These are phyloP conservation scores for Tuber brumale DNA, from an alignment of 495 filamentous ascomycete species.

Conservation along the genomic window DNA sequence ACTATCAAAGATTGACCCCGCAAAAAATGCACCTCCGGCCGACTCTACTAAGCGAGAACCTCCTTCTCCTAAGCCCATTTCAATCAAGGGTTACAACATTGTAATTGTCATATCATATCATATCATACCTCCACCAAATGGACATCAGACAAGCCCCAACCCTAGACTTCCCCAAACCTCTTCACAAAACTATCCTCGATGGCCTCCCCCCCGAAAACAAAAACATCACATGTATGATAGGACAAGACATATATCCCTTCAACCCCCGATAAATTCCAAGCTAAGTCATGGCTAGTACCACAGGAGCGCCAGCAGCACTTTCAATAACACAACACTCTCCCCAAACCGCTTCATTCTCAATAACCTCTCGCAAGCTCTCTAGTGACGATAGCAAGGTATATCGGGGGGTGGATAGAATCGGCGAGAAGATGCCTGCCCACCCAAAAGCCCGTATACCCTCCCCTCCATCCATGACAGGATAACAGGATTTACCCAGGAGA, in stretches of 20 bases:
- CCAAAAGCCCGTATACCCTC: background rate
- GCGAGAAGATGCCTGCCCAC: conserved; percentile 25
- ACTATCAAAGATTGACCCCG: background rate
- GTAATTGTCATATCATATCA: no score
- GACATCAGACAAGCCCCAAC: background rate
- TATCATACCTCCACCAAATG: background rate
- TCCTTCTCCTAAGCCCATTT: background rate
- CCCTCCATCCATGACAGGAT: background rate
- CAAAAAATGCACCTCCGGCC: background rate
- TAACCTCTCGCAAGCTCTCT: conserved; percentile 28
- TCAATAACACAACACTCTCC: background rate
- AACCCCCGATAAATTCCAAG: background rate
- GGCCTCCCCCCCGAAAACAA: background rate
- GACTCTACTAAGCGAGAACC: background rate
- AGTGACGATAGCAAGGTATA: conserved; percentile 32
- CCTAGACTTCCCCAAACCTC: background rate
- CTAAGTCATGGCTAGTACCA: background rate
- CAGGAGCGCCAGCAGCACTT: background rate
- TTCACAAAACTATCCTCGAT: background rate
- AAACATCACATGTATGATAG: background rate
- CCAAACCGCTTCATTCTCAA: conserved; percentile 25
- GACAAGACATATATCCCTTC: background rate
- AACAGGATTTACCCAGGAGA: background rate
- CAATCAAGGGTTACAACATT: background rate
- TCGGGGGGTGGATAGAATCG: conserved; percentile 25